Conservation (phyloP, 495 filamentous ascomycete species). For the Antarctomyces pellizariae region DNA sequence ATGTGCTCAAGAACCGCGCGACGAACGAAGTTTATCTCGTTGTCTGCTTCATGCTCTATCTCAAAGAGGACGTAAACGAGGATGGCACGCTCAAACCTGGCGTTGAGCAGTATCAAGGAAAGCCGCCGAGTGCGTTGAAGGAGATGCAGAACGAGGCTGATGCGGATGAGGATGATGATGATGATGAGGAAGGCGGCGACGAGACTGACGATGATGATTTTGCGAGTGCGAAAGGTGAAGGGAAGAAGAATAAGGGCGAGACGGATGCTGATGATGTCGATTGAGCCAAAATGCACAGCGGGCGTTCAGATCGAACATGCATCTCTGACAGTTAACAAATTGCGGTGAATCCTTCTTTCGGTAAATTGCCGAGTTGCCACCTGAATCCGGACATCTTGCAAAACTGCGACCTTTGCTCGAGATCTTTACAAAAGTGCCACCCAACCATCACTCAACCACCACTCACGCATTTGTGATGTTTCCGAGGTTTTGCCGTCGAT, state of each 20-base stretch:
- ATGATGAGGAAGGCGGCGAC: conserved; percentile 1
- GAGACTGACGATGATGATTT: conserved; percentile 2
- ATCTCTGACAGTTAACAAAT: too few species aligned
- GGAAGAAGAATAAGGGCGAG: background rate
- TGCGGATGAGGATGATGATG: conserved; percentile 2
- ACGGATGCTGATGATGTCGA: conserved; percentile 11
- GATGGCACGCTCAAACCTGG: conserved; percentile 27
- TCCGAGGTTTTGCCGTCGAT: too few species aligned
- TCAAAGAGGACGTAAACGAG: conserved; percentile 34
- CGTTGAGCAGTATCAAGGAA: conserved; percentile 9
- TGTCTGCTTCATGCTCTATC: conserved; percentile 51
- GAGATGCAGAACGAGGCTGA: conserved; percentile 4
- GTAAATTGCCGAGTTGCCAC: too few species aligned
- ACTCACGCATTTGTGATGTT: too few species aligned
- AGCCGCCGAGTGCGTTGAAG: conserved; percentile 5
- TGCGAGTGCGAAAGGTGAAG: conserved; percentile 2
- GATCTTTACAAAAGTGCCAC: too few species aligned
- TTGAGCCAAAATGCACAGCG: too few species aligned
- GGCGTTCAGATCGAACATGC: too few species aligned
- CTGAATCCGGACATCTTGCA: too few species aligned
- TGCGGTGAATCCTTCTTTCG: too few species aligned
- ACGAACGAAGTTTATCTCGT: conserved; percentile 55
- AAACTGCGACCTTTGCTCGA: too few species aligned
- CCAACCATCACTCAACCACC: too few species aligned
- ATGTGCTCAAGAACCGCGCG: conserved; percentile 55